A percentile compares a stretch with the other conserved stretches of the same genome.
phyloP scores from a whole-genome alignment of 2,329 filamentous ascomycete genomes.

The Aspergillus glaucus region DNA sequence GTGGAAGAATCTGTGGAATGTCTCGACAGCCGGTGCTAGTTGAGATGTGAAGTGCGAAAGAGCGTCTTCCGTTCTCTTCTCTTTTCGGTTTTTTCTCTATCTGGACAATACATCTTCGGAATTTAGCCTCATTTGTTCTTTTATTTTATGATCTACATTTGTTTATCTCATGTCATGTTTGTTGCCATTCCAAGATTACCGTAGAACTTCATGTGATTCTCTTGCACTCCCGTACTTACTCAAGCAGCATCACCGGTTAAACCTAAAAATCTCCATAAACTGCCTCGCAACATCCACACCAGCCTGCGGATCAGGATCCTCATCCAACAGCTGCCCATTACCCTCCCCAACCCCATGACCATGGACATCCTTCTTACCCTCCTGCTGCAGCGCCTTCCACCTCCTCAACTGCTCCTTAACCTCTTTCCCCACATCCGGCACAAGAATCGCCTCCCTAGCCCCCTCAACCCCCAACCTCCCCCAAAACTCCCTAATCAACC shows the following conservation, averaged over 20 bases:
- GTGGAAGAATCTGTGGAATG: not conserved
- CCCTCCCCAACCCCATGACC: slow-evolving; percentile 6
- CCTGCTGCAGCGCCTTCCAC: slow-evolving; percentile 12
- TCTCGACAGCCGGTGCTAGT: not conserved
- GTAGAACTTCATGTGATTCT: not conserved
- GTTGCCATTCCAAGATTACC: not conserved
- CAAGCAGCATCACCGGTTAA: slow-evolving; percentile 27
- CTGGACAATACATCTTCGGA: no score
- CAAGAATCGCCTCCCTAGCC: slow-evolving; percentile 35
- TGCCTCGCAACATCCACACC: slow-evolving; percentile 39
- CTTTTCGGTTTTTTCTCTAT: not conserved
- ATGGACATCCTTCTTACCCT: slow-evolving; percentile 1
- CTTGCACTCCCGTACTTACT: not conserved
- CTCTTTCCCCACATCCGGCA: slow-evolving; percentile 37
- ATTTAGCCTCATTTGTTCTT: not conserved
- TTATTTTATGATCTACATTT: not conserved
- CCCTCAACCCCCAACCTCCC: slow-evolving; percentile 29
- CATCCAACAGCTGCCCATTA: slow-evolving; percentile 13
- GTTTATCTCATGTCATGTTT: not conserved
- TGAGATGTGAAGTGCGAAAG: not conserved
- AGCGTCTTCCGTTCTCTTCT: not conserved
- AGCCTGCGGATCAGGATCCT: slow-evolving; percentile 28
- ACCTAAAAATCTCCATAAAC: slow-evolving; percentile 41
- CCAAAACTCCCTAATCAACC: slow-evolving; percentile 40
- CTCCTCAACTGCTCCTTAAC: slow-evolving; percentile 23